phyloP scores from a whole-genome alignment of 306 rosid genomes.

The Prinsepia uniflora region DNA sequence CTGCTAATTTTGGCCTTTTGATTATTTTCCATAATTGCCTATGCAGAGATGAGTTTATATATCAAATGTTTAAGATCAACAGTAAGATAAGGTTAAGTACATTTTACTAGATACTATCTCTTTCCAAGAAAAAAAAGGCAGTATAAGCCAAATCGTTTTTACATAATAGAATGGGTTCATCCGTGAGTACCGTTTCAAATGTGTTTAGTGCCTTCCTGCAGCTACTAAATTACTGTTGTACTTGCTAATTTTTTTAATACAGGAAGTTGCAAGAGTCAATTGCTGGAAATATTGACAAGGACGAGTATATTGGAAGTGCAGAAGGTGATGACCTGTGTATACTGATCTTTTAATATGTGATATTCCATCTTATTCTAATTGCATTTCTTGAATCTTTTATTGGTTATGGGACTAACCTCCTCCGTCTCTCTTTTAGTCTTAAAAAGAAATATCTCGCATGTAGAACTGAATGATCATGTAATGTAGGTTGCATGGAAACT shows the following conservation, averaged over 20 bases:
- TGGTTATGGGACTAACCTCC: neutral
- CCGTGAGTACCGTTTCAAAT: neutral
- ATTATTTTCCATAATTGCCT: neutral
- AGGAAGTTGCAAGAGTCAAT: constrained; percentile 58
- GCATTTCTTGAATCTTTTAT: neutral
- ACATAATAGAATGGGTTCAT: too few species aligned
- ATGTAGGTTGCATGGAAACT: constrained; percentile 20
- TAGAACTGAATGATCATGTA: neutral
- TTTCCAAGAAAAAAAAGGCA: too few species aligned
- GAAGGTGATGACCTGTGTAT: constrained; percentile 34
- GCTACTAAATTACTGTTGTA: neutral
- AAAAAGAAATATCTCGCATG: neutral
- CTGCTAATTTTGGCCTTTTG: neutral
- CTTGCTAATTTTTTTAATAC: constrained; percentile 18
- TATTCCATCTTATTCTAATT: neutral
- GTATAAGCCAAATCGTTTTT: too few species aligned
- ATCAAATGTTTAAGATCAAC: constrained; percentile 54
- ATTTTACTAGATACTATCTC: neutral
- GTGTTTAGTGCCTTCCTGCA: neutral
- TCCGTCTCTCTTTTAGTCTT: neutral
- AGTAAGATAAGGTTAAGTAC: constrained; percentile 53
- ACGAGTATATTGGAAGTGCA: constrained; percentile 22
- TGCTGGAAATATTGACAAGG: constrained; percentile 25
- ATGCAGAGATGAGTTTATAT: constrained; percentile 57
- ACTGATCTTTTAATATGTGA: neutral